Evolutionary conservation across 1,284 basidiomycete species (phyloP).

Genomic region (Vanrija sp.): DNA sequence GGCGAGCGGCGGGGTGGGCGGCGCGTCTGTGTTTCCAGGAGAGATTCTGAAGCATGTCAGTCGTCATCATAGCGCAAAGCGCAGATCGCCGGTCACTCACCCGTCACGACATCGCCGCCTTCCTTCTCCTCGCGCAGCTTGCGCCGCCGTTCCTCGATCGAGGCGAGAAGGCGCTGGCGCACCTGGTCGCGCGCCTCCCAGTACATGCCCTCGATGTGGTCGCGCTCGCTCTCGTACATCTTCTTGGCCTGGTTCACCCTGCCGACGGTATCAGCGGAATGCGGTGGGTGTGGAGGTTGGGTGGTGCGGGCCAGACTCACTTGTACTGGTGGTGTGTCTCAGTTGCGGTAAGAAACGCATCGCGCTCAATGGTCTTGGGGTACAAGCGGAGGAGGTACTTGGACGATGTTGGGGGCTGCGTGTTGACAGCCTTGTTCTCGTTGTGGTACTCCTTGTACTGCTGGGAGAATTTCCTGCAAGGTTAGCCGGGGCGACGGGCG

Average conservation of each 20-base stretch:
- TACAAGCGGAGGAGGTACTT: slow-evolving; percentile 52
- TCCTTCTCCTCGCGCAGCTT: slow-evolving; percentile 55
- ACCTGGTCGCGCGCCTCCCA: slow-evolving; percentile 49
- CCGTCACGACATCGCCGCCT: slow-evolving; percentile 51
- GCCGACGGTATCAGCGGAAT: slow-evolving; percentile 1
- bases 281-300: neutral
- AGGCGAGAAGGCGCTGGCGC: slow-evolving; percentile 49
- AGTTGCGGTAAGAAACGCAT: slow-evolving; percentile 49
- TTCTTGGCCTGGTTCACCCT: slow-evolving; percentile 38
- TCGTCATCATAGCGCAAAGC: neutral
- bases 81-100: slow-evolving; percentile 32
- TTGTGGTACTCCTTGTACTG: slow-evolving; percentile 47
- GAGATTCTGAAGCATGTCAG: slow-evolving; percentile 27
- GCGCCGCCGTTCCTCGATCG: slow-evolving; percentile 52
- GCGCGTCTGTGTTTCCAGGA: slow-evolving; percentile 41
- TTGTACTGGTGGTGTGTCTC: slow-evolving; percentile 52
- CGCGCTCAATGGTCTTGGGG: slow-evolving; percentile 51
- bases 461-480: slow-evolving; percentile 44
- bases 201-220: slow-evolving; percentile 52
- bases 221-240: slow-evolving; percentile 55
- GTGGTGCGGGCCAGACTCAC: slow-evolving; percentile 30
- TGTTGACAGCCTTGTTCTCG: slow-evolving; percentile 44
- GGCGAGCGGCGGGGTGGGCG: slow-evolving; percentile 36
- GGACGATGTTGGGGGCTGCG: slow-evolving; percentile 49
- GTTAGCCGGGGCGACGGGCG: neutral